Percentiles rank a stretch among this genome's conserved stretches.
These are phyloP conservation scores for Mortierella polycephala DNA, from an alignment of 371 early-diverging fungal genomes.

Conservation along the genomic window DNA sequence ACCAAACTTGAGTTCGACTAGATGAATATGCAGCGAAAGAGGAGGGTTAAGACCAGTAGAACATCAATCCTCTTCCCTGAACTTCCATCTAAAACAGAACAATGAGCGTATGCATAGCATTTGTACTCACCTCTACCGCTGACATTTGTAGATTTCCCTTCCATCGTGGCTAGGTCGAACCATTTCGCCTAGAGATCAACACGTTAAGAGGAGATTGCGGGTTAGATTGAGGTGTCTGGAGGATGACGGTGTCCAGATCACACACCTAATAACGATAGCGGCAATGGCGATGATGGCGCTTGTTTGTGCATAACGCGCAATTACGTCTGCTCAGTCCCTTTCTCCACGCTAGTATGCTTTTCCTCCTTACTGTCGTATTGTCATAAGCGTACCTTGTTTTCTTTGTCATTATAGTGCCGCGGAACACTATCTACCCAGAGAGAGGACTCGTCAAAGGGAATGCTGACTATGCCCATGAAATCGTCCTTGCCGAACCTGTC, in stretches of 20 bases:
- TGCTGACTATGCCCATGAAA: constrained; percentile 15
- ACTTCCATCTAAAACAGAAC: neutral
- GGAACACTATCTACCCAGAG: constrained; percentile 18
- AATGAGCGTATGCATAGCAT: neutral
- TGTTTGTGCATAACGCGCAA: too few relatives aligned
- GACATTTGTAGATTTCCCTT: constrained; percentile 20
- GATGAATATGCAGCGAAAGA: neutral
- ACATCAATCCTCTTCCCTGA: neutral
- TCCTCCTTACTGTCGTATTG: too few relatives aligned
- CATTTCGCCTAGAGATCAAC: constrained; percentile 6
- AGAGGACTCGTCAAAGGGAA: constrained; percentile 20
- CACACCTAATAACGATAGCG: too few relatives aligned
- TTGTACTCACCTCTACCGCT: constrained; percentile 17
- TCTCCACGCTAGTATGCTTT: too few relatives aligned
- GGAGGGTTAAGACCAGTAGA: neutral
- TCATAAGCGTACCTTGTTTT: constrained; percentile 39
- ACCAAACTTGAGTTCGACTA: constrained; percentile 43
- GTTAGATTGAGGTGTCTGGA: neutral
- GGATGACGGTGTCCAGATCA: neutral
- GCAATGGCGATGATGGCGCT: too few relatives aligned
- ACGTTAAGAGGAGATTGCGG: neutral
- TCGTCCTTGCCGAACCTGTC: constrained; percentile 60
- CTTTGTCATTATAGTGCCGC: constrained; percentile 59
- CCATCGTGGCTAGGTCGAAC: constrained; percentile 9
- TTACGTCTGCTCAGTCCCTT: too few relatives aligned